Evolutionary conservation across 2,329 filamentous ascomycete species (phyloP).

Genomic region (Cucurbitaria berberidis): DNA sequence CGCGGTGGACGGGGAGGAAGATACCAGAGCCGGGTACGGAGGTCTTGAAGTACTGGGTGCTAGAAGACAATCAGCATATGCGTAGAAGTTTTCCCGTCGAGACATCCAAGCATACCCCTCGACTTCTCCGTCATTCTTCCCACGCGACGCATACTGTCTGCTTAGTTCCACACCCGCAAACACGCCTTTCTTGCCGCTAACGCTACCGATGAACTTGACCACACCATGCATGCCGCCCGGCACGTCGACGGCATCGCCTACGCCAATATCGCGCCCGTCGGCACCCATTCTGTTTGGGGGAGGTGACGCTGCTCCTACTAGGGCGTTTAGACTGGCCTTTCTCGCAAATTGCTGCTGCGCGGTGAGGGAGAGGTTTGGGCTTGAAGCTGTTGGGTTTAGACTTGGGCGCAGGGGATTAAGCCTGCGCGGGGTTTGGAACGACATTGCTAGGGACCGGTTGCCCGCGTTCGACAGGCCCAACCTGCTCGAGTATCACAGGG

Average conservation of each 20-base stretch:
- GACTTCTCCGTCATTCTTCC: conserved; percentile 96
- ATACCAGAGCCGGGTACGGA: conserved; percentile 82
- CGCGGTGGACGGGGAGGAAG: conserved; percentile 87
- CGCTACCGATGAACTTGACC: conserved; percentile 85
- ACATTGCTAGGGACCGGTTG: conserved; percentile 38
- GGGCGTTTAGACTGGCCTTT: conserved; percentile 73
- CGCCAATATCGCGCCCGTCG: conserved; percentile 63
- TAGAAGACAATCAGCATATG: conserved; percentile 30
- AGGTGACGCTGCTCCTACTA: conserved; percentile 60
- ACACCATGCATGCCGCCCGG: conserved; percentile 91
- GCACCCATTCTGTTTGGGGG: conserved; percentile 52
- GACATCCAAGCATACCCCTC: conserved; percentile 71
- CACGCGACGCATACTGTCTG: conserved; percentile 77
- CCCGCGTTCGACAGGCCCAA: conserved; percentile 10
- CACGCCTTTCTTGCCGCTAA: conserved; percentile 85
- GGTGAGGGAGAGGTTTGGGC: conserved; percentile 51
- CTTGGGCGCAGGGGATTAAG: conserved; percentile 48
- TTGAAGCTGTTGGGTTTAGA: conserved; percentile 50
- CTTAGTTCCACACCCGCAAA: conserved; percentile 94
- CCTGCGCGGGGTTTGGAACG: conserved; percentile 52
- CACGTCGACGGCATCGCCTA: conserved; percentile 88
- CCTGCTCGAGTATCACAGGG: conserved; percentile 15
- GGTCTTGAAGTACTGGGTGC: conserved; percentile 79
- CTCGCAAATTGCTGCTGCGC: conserved; percentile 61
- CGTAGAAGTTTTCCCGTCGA: not conserved